Evolutionary conservation across 148 eudicot genomes (phyloP), one percentile per base, ranked within the genome.

Genomic region (Arbutus unedo): DNA sequence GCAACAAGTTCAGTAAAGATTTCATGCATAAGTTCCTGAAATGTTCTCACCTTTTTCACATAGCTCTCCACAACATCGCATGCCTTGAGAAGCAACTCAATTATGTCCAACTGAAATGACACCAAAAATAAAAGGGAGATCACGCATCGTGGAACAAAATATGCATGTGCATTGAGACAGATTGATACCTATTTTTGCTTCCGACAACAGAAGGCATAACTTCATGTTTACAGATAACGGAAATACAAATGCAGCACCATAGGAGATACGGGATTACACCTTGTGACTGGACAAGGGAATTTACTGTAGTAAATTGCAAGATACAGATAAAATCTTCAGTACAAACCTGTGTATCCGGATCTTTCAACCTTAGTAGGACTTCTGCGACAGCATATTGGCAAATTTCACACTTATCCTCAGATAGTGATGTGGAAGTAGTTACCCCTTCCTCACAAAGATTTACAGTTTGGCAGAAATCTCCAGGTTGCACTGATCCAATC

Each of bases 311-410:
- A 56, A 55, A 55, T 8, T 11, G 64, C 19, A 16, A 38, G 21
- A 55, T 5, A 1, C 71, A 41, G 8, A n/a, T 6, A 0, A 51
- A 8, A 19, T 71, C 4, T 67, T 18, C 10, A 48, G 43, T 21
- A 84, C 87, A 23, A 62, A 94, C 98, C 97, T 94, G 88, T 47
- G 92, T 90, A 71, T 93, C 95, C 14, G 97, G 98, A 88, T 94
- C 95, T 81, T 91, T 92, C 87, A 93, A 81, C 86, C 90, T 93
- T 23, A 78, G 45, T 45, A 93, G 77, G 64, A 90, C 89, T 87
- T 95, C 94, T 77, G 85, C 81, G 73, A 95, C 83, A 31, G 90
- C 89, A 53, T 54, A 59, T 49, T 91, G 90, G 44, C 79, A 76
- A 31, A 53, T 14, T 23, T 53, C 79, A 76, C 45, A 96, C 66